These are phyloP conservation scores for Drechslerella coelobrocha DNA, from an alignment of 2,329 filamentous ascomycete genomes.

Conservation along the genomic window DNA sequence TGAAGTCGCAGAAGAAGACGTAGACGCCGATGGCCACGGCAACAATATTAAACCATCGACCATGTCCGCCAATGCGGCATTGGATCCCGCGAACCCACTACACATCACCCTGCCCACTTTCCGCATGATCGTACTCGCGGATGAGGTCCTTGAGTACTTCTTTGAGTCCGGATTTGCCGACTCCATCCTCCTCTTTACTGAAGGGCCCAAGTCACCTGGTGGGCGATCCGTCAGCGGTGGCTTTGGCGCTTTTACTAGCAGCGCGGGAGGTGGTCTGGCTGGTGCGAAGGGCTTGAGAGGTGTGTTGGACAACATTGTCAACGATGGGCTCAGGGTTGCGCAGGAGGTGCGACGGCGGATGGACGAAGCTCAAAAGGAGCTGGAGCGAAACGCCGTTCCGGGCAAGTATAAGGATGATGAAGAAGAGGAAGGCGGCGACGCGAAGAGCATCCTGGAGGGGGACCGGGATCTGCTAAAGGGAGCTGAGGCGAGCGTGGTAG, in stretches of 20 bases:
- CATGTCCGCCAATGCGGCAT: slow-evolving; percentile 82
- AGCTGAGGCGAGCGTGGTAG: slow-evolving; percentile 71
- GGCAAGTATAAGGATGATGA: slow-evolving; percentile 68
- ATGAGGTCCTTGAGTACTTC: slow-evolving; percentile 94
- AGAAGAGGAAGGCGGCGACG: slow-evolving; percentile 74
- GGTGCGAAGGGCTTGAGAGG: slow-evolving; percentile 79
- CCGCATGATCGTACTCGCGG: slow-evolving; percentile 96
- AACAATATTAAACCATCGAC: slow-evolving; percentile 64
- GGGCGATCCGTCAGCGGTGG: slow-evolving; percentile 57
- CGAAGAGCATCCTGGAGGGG: slow-evolving; percentile 61
- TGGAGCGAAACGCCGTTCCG: slow-evolving; percentile 80
- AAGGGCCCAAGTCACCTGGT: slow-evolving; percentile 54
- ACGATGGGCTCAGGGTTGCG: slow-evolving; percentile 89
- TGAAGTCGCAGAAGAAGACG: slow-evolving; percentile 5
- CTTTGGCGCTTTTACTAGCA: slow-evolving; percentile 62
- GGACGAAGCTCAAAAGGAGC: slow-evolving; percentile 91
- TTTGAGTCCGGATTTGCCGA: slow-evolving; percentile 95
- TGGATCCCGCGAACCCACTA: slow-evolving; percentile 90
- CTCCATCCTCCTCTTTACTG: slow-evolving; percentile 79
- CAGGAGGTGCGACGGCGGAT: slow-evolving; percentile 89
- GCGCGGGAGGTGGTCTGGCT: slow-evolving; percentile 61
- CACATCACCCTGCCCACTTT: slow-evolving; percentile 97
- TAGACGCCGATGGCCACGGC: slow-evolving; percentile 16
- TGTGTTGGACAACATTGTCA: slow-evolving; percentile 96
- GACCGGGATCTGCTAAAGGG: slow-evolving; percentile 76